These are phyloP conservation scores for Phytophthora citricola DNA, from an alignment of 352 stramenopile species.

Conservation along the genomic window DNA sequence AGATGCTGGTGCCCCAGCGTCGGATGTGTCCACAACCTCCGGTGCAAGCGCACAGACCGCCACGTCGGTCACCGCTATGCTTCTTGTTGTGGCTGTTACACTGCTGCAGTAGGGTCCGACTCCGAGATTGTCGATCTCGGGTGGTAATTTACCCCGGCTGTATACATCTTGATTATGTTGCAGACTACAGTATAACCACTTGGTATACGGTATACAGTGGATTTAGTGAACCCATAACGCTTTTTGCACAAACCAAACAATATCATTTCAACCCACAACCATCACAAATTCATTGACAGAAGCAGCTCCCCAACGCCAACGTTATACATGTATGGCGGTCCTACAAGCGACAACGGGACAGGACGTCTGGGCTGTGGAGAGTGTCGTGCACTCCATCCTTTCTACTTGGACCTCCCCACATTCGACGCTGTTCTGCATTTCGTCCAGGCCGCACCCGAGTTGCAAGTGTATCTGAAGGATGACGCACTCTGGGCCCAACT, in stretches of 20 bases:
- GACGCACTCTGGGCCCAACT: slow-evolving; percentile 41
- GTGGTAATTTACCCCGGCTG: too few species aligned
- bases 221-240: too few species aligned
- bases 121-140: too few species aligned
- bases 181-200: too few species aligned
- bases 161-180: too few species aligned
- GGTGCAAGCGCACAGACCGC: background rate
- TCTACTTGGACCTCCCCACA: slow-evolving; percentile 1
- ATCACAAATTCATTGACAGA: too few species aligned
- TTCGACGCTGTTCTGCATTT: background rate
- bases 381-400: background rate
- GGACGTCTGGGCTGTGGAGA: slow-evolving; percentile 1
- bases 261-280: too few species aligned
- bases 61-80: background rate
- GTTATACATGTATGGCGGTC: too few species aligned
- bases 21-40: slow-evolving; percentile 10
- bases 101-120: slow-evolving; percentile 4
- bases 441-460: slow-evolving; percentile 4
- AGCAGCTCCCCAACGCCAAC: too few species aligned
- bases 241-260: too few species aligned
- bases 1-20: background rate
- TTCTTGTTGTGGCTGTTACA: slow-evolving; percentile 5
- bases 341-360: background rate
- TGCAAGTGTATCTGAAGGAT: slow-evolving; percentile 31
- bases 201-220: too few species aligned